phyloP scores from a whole-genome alignment of 352 stramenopile genomes.

The Globisporangium rhizosaccharum region DNA sequence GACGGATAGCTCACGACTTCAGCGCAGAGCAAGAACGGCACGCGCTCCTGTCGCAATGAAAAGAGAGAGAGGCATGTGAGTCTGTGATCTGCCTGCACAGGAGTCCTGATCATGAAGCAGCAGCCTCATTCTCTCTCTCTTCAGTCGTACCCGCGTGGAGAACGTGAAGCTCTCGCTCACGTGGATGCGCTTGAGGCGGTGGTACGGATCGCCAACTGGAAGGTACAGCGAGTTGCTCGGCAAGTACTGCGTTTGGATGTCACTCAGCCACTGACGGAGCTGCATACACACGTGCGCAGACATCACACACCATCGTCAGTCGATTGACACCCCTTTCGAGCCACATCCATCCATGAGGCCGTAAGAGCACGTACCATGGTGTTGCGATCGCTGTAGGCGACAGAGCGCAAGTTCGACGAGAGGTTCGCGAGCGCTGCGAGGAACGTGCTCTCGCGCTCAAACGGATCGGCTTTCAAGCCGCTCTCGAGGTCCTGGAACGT shows the following conservation, averaged over 20 bases:
- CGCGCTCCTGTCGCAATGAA: slow-evolving; percentile 41
- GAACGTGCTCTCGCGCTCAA: slow-evolving; percentile 65
- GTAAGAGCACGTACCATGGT: slow-evolving; percentile 44
- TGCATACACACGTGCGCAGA: slow-evolving; percentile 8
- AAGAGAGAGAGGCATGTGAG: not conserved
- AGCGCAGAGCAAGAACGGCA: slow-evolving; percentile 70
- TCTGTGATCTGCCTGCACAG: not conserved
- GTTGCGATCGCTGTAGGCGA: slow-evolving; percentile 51
- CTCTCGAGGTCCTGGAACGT: slow-evolving; percentile 59
- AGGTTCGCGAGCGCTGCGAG: slow-evolving; percentile 63
- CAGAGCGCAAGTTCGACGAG: slow-evolving; percentile 64
- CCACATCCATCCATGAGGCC: not conserved
- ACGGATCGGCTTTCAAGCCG: slow-evolving; percentile 39
- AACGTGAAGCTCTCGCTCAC: slow-evolving; percentile 82
- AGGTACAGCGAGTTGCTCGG: slow-evolving; percentile 78
- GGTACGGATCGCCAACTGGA: slow-evolving; percentile 68
- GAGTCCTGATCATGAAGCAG: not conserved
- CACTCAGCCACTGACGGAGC: slow-evolving; percentile 61
- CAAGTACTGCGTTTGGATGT: slow-evolving; percentile 62
- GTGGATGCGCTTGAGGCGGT: slow-evolving; percentile 74
- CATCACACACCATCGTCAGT: not conserved
- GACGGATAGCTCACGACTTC: slow-evolving; percentile 71
- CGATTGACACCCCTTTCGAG: not conserved
- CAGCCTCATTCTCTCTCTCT: not conserved
- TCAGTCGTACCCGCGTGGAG: slow-evolving; percentile 40